Evolutionary conservation across 805 yeast genomes (phyloP).

Genomic region (Spathaspora hagerdaliae): DNA sequence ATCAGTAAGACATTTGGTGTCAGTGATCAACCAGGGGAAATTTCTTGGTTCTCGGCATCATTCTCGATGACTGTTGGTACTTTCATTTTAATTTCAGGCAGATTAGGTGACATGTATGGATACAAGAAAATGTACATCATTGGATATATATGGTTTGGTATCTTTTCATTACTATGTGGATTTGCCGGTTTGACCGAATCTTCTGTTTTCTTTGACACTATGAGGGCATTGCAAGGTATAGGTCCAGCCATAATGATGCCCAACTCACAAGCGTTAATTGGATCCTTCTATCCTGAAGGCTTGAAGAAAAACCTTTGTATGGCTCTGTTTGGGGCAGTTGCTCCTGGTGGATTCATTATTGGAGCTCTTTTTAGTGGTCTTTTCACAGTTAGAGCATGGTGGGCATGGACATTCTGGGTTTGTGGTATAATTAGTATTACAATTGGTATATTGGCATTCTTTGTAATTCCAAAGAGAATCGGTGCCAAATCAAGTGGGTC

Average conservation of each 20-base stretch:
- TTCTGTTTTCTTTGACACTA: constrained; percentile 21
- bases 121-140: constrained; percentile 24
- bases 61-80: constrained; percentile 34
- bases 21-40: constrained; percentile 21
- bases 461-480: constrained; percentile 26
- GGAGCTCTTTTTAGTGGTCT: constrained; percentile 25
- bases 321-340: constrained; percentile 32
- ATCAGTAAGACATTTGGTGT: constrained; percentile 23
- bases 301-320: constrained; percentile 17
- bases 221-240: constrained; percentile 31
- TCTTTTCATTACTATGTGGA: constrained; percentile 22
- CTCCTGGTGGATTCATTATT: constrained; percentile 28
- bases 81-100: constrained; percentile 29
- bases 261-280: constrained; percentile 29
- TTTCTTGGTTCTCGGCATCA: constrained; percentile 33
- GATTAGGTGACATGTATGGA: constrained; percentile 33
- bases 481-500: constrained; percentile 13
- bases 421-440: constrained; percentile 17
- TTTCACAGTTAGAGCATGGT: constrained; percentile 25
- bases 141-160: constrained; percentile 20
- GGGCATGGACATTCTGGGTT: constrained; percentile 35
- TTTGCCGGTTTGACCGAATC: constrained; percentile 21
- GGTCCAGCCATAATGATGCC: constrained; percentile 35
- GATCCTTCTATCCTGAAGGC: constrained; percentile 25
- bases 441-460: constrained; percentile 14